phyloP scores from a whole-genome alignment of 176 grass and related monocot genomes.

The Eragrostis curvula region DNA sequence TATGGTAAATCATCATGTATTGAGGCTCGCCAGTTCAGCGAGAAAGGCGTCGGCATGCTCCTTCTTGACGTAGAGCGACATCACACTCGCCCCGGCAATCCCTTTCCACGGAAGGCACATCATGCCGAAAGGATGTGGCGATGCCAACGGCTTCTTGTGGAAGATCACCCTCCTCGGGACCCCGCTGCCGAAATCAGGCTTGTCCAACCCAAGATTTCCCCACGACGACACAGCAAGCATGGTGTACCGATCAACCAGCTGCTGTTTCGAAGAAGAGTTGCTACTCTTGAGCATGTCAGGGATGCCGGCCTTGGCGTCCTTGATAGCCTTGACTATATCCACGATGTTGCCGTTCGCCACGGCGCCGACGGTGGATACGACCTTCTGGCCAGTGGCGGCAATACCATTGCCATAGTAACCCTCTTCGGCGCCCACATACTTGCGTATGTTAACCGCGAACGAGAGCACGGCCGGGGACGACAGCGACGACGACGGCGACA shows the following conservation, averaged over 20 bases:
- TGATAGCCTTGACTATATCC: not conserved
- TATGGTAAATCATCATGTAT: not conserved
- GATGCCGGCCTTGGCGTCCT: not conserved
- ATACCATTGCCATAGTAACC: conserved; percentile 8
- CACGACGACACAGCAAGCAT: not conserved
- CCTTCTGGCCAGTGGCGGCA: not conserved
- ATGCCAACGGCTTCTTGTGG: not conserved
- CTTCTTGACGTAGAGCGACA: not conserved
- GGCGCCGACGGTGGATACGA: not conserved
- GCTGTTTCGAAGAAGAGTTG: not conserved
- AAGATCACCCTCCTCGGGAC: not conserved
- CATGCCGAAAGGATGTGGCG: not conserved
- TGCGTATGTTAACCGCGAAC: not conserved
- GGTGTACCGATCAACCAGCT: not conserved
- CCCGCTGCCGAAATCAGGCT: conserved; percentile 3
- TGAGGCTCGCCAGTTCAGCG: not conserved
- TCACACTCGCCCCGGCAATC: not conserved
- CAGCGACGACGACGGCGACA: not conserved
- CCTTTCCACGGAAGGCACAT: not conserved
- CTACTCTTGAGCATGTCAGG: not conserved
- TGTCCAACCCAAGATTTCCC: not conserved
- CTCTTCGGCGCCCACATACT: not conserved
- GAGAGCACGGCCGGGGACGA: not conserved
- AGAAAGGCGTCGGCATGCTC: not conserved
- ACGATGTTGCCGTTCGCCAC: not conserved